Evolutionary conservation across 352 stramenopile species (phyloP).

Genomic region (Globisporangium emineosum): DNA sequence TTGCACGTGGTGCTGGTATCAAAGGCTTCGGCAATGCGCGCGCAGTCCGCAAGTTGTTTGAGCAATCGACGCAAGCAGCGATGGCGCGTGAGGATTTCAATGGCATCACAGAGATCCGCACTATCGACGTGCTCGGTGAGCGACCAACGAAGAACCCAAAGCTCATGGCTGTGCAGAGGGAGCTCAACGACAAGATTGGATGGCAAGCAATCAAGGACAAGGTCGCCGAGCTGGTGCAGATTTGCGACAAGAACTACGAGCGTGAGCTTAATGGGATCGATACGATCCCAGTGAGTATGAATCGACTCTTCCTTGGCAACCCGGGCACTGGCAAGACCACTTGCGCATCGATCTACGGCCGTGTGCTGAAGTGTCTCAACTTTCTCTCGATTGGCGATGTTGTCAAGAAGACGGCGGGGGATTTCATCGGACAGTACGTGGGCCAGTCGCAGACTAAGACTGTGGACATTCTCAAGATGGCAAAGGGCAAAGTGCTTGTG

Average conservation of each 20-base stretch:
- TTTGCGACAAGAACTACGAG: constrained; percentile 84
- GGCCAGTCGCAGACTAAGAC: constrained; percentile 90
- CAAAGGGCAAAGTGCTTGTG: constrained; percentile 89
- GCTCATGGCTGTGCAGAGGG: constrained; percentile 38
- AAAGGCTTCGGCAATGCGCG: constrained; percentile 90
- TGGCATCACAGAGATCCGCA: constrained; percentile 43
- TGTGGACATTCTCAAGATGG: constrained; percentile 68
- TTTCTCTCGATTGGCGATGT: constrained; percentile 90
- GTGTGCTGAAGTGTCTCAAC: constrained; percentile 83
- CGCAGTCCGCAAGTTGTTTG: constrained; percentile 71
- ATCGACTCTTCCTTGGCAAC: constrained; percentile 90
- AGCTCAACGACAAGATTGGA: constrained; percentile 76
- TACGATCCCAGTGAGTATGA: constrained; percentile 66
- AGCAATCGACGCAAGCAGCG: constrained; percentile 50
- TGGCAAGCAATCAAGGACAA: constrained; percentile 80
- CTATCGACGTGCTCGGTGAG: constrained; percentile 75
- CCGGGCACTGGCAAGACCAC: constrained; percentile 93
- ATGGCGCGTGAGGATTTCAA: constrained; percentile 75
- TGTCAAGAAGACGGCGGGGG: constrained; percentile 82
- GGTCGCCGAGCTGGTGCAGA: constrained; percentile 61
- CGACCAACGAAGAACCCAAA: constrained; percentile 77
- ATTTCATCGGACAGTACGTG: constrained; percentile 82
- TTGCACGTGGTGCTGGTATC: constrained; percentile 51
- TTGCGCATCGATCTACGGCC: constrained; percentile 84
- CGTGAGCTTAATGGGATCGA: constrained; percentile 68